Conservation (phyloP, 768 basidiomycete species). For the Lactifluus echinatus region DNA sequence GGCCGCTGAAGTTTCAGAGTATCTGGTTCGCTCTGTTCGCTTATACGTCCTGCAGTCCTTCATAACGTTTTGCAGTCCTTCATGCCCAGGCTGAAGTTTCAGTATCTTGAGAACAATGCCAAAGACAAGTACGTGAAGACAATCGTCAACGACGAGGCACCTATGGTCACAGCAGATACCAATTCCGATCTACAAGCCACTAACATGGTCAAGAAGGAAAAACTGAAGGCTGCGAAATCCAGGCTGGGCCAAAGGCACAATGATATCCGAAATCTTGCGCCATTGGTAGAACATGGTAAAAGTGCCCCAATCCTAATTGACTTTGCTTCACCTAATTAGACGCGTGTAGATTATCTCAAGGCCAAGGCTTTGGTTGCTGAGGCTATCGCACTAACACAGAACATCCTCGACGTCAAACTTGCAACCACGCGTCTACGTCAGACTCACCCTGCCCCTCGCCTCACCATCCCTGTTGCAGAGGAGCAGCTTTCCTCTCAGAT, state of each 20-base stretch:
- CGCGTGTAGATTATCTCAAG: conserved; percentile 46
- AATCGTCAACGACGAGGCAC: conserved; percentile 81
- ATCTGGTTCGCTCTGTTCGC: conserved; percentile 40
- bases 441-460: conserved; percentile 67
- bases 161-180: conserved; percentile 69
- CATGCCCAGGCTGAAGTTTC: conserved; percentile 77
- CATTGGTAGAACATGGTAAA: conserved; percentile 60
- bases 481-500: conserved; percentile 68
- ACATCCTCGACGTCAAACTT: conserved; percentile 78
- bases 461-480: conserved; percentile 69
- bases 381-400: conserved; percentile 53
- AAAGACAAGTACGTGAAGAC: conserved; percentile 83
- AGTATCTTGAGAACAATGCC: conserved; percentile 84
- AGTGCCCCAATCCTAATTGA: not conserved
- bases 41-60: not conserved
- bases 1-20: conserved; percentile 43
- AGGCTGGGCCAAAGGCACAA: conserved; percentile 51
- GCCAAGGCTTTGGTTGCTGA: conserved; percentile 44
- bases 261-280: conserved; percentile 55
- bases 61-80: conserved; percentile 41
- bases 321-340: not conserved
- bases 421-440: conserved; percentile 74
- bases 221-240: conserved; percentile 55
- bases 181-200: conserved; percentile 53
- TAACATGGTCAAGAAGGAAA: conserved; percentile 67